Conservation (phyloP, 495 filamentous ascomycete genomes). For the Penicillium cataractarum region DNA sequence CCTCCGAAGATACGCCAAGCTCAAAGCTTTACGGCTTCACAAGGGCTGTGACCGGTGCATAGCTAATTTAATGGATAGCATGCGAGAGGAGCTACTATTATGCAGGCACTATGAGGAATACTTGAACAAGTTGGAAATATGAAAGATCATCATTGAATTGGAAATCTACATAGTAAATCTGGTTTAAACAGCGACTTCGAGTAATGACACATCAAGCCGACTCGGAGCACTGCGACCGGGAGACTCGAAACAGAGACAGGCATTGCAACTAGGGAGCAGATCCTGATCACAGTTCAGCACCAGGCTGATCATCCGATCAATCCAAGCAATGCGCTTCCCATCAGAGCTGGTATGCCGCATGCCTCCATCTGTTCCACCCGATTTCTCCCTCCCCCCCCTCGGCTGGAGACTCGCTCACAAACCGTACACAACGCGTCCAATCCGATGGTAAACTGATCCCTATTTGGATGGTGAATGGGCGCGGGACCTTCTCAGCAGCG, state of each 20-base stretch:
- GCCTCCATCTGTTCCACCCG: neutral
- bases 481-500: conserved; percentile 55
- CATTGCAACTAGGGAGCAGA: neutral
- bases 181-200: neutral
- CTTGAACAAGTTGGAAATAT: neutral
- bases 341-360: neutral
- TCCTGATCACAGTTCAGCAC: neutral
- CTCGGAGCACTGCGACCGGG: neutral
- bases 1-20: neutral
- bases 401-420: conserved; percentile 5
- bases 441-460: conserved; percentile 50
- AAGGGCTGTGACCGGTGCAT: too few relatives aligned
- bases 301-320: neutral
- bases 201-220: neutral
- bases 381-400: neutral
- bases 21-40: too few relatives aligned
- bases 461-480: conserved; percentile 51
- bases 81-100: too few relatives aligned
- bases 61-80: too few relatives aligned
- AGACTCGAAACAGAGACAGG: neutral
- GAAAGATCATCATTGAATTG: neutral
- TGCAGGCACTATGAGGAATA: too few relatives aligned
- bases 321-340: neutral
- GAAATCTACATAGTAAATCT: neutral
- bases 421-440: conserved; percentile 48